Percentiles rank a stretch among this genome's conserved stretches.
phyloP scores from a whole-genome alignment of 1,284 basidiomycete genomes.

The Boletus chippewaensis region DNA sequence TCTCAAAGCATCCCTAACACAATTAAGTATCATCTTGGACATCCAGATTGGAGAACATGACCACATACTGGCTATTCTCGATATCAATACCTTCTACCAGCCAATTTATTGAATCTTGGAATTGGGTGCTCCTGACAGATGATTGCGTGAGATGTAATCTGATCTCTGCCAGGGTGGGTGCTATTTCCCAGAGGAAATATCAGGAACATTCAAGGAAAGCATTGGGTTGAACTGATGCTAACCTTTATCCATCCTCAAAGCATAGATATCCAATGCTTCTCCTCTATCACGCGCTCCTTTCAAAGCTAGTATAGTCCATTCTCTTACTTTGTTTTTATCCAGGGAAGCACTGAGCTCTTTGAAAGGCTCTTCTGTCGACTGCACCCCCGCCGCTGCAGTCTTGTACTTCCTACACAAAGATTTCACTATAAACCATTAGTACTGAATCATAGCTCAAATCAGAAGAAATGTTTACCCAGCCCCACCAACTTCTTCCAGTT shows the following conservation, averaged over 20 bases:
- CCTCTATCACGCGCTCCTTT: neutral
- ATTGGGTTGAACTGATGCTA: neutral
- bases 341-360: neutral
- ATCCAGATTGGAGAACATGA: no score
- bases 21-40: no score
- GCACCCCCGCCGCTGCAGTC: neutral
- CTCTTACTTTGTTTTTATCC: neutral
- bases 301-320: neutral
- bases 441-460: no score
- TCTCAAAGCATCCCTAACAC: neutral
- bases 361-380: neutral
- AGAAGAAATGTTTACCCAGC: neutral
- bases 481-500: neutral
- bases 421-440: neutral
- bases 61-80: neutral
- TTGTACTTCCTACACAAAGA: neutral
- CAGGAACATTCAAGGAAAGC: no score
- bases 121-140: no score
- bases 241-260: neutral
- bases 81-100: neutral
- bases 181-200: neutral
- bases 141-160: neutral
- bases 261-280: neutral
- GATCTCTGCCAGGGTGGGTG: neutral
- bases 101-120: neutral